These are phyloP conservation scores for Oenanthe sinensis DNA, from an alignment of 129 eudicot species.

Conservation along the genomic window DNA sequence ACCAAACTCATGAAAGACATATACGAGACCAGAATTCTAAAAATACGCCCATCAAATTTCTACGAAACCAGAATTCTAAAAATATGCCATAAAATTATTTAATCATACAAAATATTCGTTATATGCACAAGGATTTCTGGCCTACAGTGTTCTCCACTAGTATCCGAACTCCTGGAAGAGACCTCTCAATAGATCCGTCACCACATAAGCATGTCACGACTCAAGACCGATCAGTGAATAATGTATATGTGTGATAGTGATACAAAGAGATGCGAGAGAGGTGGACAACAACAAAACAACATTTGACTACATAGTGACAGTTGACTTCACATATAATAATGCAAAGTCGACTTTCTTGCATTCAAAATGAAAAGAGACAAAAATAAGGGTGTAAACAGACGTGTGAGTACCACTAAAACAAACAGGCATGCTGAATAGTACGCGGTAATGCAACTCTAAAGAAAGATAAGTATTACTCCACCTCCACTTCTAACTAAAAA, in stretches of 20 bases:
- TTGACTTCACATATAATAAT: not conserved
- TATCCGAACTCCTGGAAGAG: not conserved
- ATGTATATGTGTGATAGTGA: not conserved
- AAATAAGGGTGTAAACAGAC: not conserved
- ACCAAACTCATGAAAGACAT: too few relatives aligned
- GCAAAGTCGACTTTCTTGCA: not conserved
- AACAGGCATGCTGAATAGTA: not conserved
- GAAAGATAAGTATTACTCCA: slow-evolving; percentile 3
- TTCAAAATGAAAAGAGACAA: not conserved
- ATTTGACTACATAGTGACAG: not conserved
- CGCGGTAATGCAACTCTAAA: not conserved
- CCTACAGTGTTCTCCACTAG: not conserved
- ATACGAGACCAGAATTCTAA: too few relatives aligned
- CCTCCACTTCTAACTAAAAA: slow-evolving; percentile 2
- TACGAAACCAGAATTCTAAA: too few relatives aligned
- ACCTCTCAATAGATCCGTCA: not conserved
- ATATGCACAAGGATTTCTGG: not conserved
- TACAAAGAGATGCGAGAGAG: not conserved
- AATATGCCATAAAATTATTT: not conserved
- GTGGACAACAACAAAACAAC: not conserved
- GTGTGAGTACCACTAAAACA: not conserved
- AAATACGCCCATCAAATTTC: too few relatives aligned
- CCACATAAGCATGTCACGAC: not conserved
- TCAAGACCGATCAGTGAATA: not conserved
- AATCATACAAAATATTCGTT: too few relatives aligned